These are phyloP conservation scores for Urostyla sp. DNA, from an alignment of 73 alveolate genomes.

Conservation along the genomic window DNA sequence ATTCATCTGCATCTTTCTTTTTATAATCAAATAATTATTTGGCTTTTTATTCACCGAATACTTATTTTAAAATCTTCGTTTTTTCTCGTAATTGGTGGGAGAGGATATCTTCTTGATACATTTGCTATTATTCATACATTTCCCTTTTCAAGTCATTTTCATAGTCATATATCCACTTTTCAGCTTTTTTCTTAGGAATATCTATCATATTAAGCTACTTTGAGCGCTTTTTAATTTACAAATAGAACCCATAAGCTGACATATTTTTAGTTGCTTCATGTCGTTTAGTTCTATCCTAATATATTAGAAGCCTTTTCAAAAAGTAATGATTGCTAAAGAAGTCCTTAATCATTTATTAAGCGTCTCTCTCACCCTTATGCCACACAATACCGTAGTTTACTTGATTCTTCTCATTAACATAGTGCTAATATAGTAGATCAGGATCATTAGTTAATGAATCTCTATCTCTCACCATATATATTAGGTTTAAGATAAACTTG, in stretches of 20 bases:
- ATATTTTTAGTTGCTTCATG: not conserved
- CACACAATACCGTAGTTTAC: not conserved
- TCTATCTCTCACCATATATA: constrained; percentile 1
- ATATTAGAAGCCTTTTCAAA: constrained; percentile 1
- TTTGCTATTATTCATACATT: not conserved
- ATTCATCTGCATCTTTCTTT: constrained; percentile 42
- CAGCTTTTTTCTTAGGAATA: not conserved
- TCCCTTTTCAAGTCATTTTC: not conserved
- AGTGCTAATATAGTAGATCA: constrained; percentile 5
- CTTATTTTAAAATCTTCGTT: not conserved
- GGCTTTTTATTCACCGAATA: not conserved
- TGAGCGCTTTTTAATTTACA: constrained; percentile 5
- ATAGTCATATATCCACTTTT: not conserved
- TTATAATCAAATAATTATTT: constrained; percentile 10
- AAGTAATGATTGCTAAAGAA: constrained; percentile 14
- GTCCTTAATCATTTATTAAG: not conserved
- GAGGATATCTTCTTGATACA: constrained; percentile 10
- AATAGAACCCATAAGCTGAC: constrained; percentile 14
- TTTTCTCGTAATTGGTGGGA: not conserved
- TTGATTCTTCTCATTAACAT: not conserved
- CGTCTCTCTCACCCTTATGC: constrained; percentile 13
- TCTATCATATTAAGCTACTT: constrained; percentile 11
- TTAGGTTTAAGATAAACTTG: constrained; percentile 13
- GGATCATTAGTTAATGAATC: constrained; percentile 59
- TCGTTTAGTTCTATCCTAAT: not conserved